Conservation (phyloP, 2,329 filamentous ascomycete genomes). For the Apiospora pterosperma region DNA sequence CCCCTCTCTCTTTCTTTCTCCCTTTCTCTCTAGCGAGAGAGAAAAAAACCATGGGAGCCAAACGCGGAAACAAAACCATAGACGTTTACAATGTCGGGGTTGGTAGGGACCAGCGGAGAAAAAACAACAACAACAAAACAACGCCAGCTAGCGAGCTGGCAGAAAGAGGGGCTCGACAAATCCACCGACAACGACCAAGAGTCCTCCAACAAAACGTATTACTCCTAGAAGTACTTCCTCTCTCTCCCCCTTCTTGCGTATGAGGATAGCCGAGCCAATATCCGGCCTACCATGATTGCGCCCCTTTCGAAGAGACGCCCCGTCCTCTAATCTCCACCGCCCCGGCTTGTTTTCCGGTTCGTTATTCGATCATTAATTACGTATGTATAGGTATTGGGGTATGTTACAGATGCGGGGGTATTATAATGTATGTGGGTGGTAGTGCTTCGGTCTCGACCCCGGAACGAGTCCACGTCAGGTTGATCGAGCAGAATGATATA, state of each 20-base stretch:
- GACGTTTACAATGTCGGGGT: neutral
- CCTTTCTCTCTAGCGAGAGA: neutral
- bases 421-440: slow-evolving; percentile 2
- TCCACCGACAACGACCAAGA: neutral
- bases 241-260: neutral
- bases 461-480: neutral
- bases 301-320: neutral
- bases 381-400: slow-evolving; percentile 4
- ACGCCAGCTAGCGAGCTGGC: neutral
- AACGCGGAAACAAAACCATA: neutral
- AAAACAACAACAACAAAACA: neutral
- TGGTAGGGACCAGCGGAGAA: neutral
- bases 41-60: neutral
- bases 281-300: neutral
- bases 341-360: neutral
- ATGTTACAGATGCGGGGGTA: slow-evolving; percentile 3
- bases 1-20: neutral
- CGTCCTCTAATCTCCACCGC: neutral
- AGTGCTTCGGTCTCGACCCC: neutral
- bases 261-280: neutral
- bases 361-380: slow-evolving; percentile 3
- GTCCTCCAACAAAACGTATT: neutral
- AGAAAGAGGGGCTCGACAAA: neutral
- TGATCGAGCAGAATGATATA: neutral
- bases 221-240: neutral